Conservation (phyloP, 495 filamentous ascomycete genomes). For the Halenospora varia region DNA sequence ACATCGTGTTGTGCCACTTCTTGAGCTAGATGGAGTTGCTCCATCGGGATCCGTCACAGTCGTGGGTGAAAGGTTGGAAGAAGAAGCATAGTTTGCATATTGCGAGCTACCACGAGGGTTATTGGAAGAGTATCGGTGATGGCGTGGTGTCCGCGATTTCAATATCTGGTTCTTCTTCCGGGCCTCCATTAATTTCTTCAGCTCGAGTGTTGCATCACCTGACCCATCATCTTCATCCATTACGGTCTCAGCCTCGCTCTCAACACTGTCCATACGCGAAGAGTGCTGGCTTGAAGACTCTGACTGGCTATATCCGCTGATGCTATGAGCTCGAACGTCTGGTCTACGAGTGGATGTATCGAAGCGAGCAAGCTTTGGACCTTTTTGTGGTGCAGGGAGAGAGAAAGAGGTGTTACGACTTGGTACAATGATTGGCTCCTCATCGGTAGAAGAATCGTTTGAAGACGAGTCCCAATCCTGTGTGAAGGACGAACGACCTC, state of each 20-base stretch:
- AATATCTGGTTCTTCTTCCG: slow-evolving; percentile 44
- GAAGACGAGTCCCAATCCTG: slow-evolving; percentile 17
- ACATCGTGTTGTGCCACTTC: slow-evolving; percentile 61
- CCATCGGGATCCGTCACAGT: slow-evolving; percentile 64
- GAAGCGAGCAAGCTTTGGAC: slow-evolving; percentile 19
- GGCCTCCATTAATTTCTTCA: slow-evolving; percentile 68
- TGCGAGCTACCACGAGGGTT: slow-evolving; percentile 8
- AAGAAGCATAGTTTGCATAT: slow-evolving; percentile 19
- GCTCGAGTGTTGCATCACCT: slow-evolving; percentile 55
- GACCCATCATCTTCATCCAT: slow-evolving; percentile 39
- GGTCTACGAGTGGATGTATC: slow-evolving; percentile 11
- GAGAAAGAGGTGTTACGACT: slow-evolving; percentile 60
- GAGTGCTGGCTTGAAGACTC: slow-evolving; percentile 24
- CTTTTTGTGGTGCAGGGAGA: slow-evolving; percentile 41
- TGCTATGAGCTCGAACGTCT: slow-evolving; percentile 14
- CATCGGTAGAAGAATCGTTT: slow-evolving; percentile 53
- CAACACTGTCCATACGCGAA: slow-evolving; percentile 26
- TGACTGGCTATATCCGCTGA: slow-evolving; percentile 19
- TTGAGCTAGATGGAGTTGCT: slow-evolving; percentile 60
- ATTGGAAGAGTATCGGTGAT: slow-evolving; percentile 12
- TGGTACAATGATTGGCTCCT: slow-evolving; percentile 61
- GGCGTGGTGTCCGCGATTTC: slow-evolving; percentile 11
- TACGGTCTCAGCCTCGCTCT: slow-evolving; percentile 56
- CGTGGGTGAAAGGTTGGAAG: slow-evolving; percentile 52
- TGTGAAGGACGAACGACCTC: background rate